phyloP scores from a whole-genome alignment of 345 rosid species.

The Gossypium australe region DNA sequence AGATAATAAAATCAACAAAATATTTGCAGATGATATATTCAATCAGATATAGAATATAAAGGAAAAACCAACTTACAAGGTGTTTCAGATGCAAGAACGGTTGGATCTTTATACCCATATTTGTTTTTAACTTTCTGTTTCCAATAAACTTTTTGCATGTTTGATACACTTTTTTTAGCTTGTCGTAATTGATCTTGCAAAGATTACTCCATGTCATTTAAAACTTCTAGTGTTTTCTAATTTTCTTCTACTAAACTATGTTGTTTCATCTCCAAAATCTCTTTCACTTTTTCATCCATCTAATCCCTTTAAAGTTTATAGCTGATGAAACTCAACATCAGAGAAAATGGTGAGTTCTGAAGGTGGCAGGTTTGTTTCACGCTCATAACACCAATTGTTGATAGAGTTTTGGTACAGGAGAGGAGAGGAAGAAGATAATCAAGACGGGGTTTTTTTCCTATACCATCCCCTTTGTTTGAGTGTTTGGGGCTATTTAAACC shows the following conservation, averaged over 20 bases:
- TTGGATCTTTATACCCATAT: neutral
- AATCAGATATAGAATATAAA: no score
- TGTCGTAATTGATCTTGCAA: slow-evolving; percentile 97
- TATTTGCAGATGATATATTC: no score
- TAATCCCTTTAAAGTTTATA: neutral
- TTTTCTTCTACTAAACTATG: slow-evolving; percentile 95
- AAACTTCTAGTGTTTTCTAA: slow-evolving; percentile 84
- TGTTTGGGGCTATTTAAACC: no score
- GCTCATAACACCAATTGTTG: no score
- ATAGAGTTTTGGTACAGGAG: no score
- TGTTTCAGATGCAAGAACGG: neutral
- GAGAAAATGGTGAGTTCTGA: no score
- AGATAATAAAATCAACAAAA: neutral
- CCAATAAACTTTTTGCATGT: slow-evolving; percentile 44
- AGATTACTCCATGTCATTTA: slow-evolving; percentile 82
- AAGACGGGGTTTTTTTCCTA: no score
- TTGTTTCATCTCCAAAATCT: slow-evolving; percentile 95
- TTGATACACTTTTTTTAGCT: slow-evolving; percentile 86
- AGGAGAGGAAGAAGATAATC: no score
- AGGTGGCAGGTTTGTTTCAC: no score
- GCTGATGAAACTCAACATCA: no score
- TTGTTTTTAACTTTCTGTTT: neutral
- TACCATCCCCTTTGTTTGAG: no score
- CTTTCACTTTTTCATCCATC: slow-evolving; percentile 99
- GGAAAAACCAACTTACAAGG: neutral